phyloP scores from a whole-genome alignment of 805 yeast genomes.

The Maudiozyma barnettii region DNA sequence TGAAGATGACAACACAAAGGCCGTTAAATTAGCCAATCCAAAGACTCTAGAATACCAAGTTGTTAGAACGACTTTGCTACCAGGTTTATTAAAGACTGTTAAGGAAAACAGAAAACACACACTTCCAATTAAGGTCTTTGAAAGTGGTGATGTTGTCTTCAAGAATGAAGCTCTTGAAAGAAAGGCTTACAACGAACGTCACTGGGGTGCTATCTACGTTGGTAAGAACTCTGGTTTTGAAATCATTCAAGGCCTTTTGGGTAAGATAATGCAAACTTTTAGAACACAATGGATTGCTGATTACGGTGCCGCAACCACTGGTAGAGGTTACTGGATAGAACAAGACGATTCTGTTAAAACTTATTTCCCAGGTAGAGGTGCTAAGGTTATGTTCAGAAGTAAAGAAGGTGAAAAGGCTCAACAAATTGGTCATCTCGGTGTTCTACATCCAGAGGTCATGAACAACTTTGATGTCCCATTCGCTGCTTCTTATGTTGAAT shows the following conservation, averaged over 20 bases:
- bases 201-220: slow-evolving; percentile 89
- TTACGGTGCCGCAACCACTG: slow-evolving; percentile 34
- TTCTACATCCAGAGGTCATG: slow-evolving; percentile 90
- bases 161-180: slow-evolving; percentile 75
- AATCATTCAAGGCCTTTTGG: slow-evolving; percentile 85
- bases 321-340: slow-evolving; percentile 83
- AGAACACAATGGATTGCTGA: slow-evolving; percentile 75
- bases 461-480: slow-evolving; percentile 79
- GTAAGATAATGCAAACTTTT: slow-evolving; percentile 91
- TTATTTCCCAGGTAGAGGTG: slow-evolving; percentile 97
- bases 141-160: slow-evolving; percentile 88
- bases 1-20: slow-evolving; percentile 63
- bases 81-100: slow-evolving; percentile 91
- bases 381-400: slow-evolving; percentile 67
- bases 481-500: slow-evolving; percentile 86
- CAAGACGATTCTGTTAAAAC: slow-evolving; percentile 58
- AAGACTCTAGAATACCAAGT: slow-evolving; percentile 96
- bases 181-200: slow-evolving; percentile 84
- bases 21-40: slow-evolving; percentile 90
- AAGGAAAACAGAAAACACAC: slow-evolving; percentile 94
- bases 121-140: slow-evolving; percentile 90
- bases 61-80: slow-evolving; percentile 87
- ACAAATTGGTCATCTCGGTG: slow-evolving; percentile 81
- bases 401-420: slow-evolving; percentile 46
- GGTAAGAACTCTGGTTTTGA: slow-evolving; percentile 96